Base-by-base conservation (phyloP, 1,284 basidiomycete genomes). In the Ganoderma lingzhi region DNA sequence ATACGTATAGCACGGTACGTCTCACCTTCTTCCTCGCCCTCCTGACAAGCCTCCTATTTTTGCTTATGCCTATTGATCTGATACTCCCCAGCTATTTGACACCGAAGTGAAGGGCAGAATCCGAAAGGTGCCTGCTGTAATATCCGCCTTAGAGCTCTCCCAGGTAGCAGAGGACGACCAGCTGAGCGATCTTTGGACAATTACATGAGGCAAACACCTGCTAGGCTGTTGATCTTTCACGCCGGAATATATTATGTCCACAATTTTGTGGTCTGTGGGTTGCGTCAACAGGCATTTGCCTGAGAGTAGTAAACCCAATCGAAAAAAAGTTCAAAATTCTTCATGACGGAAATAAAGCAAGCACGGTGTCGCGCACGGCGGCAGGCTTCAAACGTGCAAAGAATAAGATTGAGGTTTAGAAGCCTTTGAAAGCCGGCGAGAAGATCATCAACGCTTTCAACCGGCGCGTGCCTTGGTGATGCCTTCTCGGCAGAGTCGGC, bases 1-100 rank as follows among this genome's bases (percentile, higher is more conserved):
- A 99, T 79, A 96, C 95, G 0, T 99, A 98, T 78, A 87, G 86
- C 17, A 98, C 96, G 63, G 95, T 97, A 74, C 75, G 94, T 85
- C 30, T 32, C 3, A 28, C 3, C 8, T 6, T n/a, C 19, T 58
- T 28, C 39, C 35, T 19, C 17, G 56, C 56, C 3, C n/a, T 23
- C 35, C 12, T 19, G 19, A 39, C 19, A 23, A 10, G 56, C 15
- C 32, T 58, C 19, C 35, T 37, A n/a, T 35, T 39, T 6, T 17
- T 65, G 69, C 51, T 65, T 23, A 60, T 61, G n/a, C 42, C 8
- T 30, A 45, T 32, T 23, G 48, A 28, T 14, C 3, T 48, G 39
- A 19, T 42, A 17, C 28, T 53, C 66, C 68, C 32, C 77, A 97
- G 94, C 85, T 99, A 42, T 94, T 98, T 74, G 95, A 97, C 63